Evolutionary conservation across 352 stramenopile genomes (phyloP), one percentile per base, ranked within the genome.

Genomic region (Thalassiosira hispida): DNA sequence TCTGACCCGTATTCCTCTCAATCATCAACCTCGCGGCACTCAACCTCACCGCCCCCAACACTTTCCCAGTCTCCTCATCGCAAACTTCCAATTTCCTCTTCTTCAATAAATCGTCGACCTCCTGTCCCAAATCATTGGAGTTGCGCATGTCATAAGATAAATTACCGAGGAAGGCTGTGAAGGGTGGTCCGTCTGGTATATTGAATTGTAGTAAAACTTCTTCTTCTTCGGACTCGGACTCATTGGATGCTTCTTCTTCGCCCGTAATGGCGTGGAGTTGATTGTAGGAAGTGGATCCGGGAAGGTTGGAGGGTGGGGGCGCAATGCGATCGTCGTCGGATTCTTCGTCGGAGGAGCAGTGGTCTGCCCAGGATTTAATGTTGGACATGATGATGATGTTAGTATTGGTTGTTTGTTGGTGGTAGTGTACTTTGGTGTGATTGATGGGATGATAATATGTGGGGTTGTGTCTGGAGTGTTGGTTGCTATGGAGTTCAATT

Each of bases 151-250:
- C 71, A 42, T 78, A 89, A 14, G 78, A 49, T 53, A 93, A 38
- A 75, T 90, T 90, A 1, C 88, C 85, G 14, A 92, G 29, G 66
- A 84, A 93, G 22, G 83, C 81, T 0, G 85, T 92, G 72, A 84
- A 93, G 16, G 88, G 88, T 8, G 85, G 75, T 46, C 64, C 29
- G 22, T 62, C 42, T 3, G 75, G 72, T 59, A 83, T 84, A 20
- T 83, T 60, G 38, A 57, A 64, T 42, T 64, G 46, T 2, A 12
- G 59, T 18, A 44, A n/a, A 47, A 65, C 4, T 7, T 29, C 40
- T 33, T 82, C 66, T 20, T 51, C 31, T 18, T n/a, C 47, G 29
- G 12, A 1, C 11, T 25, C 18, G 6, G 46, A 16, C 7, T 59
- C 33, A 3, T 73, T 42, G 18, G 70, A 9, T 8, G 72, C 61